Percentiles rank a stretch among this genome's conserved stretches.
Conservation (phyloP, 306 rosid genomes). For the Aeschynomene evenia region DNA sequence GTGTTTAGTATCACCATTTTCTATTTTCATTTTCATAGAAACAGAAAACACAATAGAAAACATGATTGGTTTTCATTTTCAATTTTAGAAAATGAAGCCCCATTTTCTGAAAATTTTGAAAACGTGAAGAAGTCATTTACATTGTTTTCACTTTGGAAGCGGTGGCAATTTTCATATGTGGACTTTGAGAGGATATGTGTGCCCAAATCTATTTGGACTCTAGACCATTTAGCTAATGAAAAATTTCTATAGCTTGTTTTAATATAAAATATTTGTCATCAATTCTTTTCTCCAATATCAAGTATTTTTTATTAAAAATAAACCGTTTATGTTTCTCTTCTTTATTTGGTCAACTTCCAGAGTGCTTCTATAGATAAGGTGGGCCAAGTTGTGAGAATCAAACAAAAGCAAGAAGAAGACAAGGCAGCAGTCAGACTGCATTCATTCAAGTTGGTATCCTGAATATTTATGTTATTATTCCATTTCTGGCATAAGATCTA, state of each 20-base stretch:
- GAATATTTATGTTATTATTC: conserved; percentile 8
- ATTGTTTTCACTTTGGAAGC: too few species aligned
- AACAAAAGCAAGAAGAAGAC: conserved; percentile 79
- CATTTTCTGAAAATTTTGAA: too few species aligned
- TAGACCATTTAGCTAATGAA: conserved; percentile 1
- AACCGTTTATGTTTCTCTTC: conserved; percentile 1
- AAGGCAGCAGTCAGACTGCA: conserved; percentile 63
- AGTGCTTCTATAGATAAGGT: conserved; percentile 51
- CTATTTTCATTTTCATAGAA: too few species aligned
- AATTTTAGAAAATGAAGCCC: too few species aligned
- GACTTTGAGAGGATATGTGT: conserved; percentile 15
- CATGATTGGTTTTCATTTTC: too few species aligned
- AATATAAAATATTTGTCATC: not conserved
- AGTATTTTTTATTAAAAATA: not conserved
- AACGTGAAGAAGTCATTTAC: too few species aligned
- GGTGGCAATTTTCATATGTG: not conserved
- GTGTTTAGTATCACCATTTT: too few species aligned
- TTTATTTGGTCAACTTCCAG: conserved; percentile 44
- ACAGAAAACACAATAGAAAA: too few species aligned
- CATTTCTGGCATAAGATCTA: conserved; percentile 11
- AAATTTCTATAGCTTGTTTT: conserved; percentile 17
- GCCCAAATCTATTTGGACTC: not conserved
- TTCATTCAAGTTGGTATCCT: conserved; percentile 70
- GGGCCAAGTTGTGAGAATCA: conserved; percentile 54
- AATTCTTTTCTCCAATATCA: not conserved